Conservation (phyloP, 768 basidiomycete species). For the Naganishia kalamii region DNA sequence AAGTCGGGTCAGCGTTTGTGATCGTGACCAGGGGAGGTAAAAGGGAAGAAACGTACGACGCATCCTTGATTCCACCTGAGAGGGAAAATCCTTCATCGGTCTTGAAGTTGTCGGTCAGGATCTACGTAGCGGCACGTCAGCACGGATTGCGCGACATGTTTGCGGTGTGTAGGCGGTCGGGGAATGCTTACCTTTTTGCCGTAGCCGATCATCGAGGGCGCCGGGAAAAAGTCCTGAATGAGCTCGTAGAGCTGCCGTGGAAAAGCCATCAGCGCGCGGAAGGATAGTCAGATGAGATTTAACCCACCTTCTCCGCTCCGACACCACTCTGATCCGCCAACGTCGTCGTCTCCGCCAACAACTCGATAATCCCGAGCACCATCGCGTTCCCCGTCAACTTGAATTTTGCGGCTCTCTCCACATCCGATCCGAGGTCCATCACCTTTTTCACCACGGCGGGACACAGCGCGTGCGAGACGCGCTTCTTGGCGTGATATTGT, state of each 20-base stretch:
- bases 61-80: slow-evolving; percentile 83
- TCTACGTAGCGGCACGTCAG: slow-evolving; percentile 47
- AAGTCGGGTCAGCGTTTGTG: neutral
- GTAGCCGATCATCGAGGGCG: slow-evolving; percentile 53
- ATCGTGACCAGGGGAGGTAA: slow-evolving; percentile 39
- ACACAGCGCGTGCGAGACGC: slow-evolving; percentile 67
- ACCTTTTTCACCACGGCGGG: slow-evolving; percentile 68
- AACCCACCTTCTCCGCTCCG: slow-evolving; percentile 54
- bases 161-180: neutral
- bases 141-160: neutral
- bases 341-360: slow-evolving; percentile 75
- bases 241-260: slow-evolving; percentile 28
- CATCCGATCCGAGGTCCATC: slow-evolving; percentile 72
- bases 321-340: slow-evolving; percentile 79
- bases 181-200: slow-evolving; percentile 29
- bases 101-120: slow-evolving; percentile 68
- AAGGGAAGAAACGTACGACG: slow-evolving; percentile 50
- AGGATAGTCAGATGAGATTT: neutral
- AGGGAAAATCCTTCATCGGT: slow-evolving; percentile 68
- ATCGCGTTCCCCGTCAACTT: slow-evolving; percentile 41
- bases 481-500: slow-evolving; percentile 73
- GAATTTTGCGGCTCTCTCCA: slow-evolving; percentile 58
- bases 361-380: slow-evolving; percentile 52
- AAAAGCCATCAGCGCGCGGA: neutral
- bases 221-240: slow-evolving; percentile 61